A percentile compares a stretch with the other conserved stretches of the same genome.
Conservation (phyloP, 352 stramenopile genomes). For the Thalassiosira livingstoniorum region DNA sequence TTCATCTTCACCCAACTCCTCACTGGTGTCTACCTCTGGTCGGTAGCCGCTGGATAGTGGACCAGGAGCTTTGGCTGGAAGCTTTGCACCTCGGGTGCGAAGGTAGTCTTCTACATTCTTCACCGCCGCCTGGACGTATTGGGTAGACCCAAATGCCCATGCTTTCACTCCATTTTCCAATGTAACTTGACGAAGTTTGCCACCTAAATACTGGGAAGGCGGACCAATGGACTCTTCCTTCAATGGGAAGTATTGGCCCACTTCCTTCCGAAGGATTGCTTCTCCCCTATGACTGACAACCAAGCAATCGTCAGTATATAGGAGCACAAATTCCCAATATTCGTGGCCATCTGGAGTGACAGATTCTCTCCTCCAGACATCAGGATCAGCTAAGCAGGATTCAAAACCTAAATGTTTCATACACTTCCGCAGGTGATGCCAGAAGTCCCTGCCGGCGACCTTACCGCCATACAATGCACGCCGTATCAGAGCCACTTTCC, state of each 20-base stretch:
- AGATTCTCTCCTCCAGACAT: constrained; percentile 19
- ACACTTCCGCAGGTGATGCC: constrained; percentile 22
- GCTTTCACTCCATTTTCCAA: constrained; percentile 41
- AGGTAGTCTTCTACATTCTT: constrained; percentile 23
- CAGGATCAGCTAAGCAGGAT: constrained; percentile 14
- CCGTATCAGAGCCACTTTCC: background rate
- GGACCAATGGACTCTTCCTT: constrained; percentile 50
- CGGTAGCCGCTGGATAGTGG: constrained; percentile 32
- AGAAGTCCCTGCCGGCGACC: constrained; percentile 5
- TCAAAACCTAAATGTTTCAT: constrained; percentile 21
- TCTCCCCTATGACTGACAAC: constrained; percentile 18
- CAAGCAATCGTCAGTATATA: constrained; percentile 26
- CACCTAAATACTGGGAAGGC: constrained; percentile 48
- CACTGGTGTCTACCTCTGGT: constrained; percentile 60
- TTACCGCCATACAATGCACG: background rate
- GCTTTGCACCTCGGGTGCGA: background rate
- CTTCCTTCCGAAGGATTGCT: constrained; percentile 41
- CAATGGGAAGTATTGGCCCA: constrained; percentile 49
- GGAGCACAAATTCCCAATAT: constrained; percentile 17
- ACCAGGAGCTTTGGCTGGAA: constrained; percentile 4
- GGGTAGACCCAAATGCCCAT: constrained; percentile 50
- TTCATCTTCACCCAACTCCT: constrained; percentile 33
- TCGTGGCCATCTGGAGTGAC: background rate
- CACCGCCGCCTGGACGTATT: constrained; percentile 48
- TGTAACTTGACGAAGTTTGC: constrained; percentile 33